A percentile compares a stretch with the other conserved stretches of the same genome.
Evolutionary conservation across 352 stramenopile genomes (phyloP).

Genomic region (Globisporangium perplexum): DNA sequence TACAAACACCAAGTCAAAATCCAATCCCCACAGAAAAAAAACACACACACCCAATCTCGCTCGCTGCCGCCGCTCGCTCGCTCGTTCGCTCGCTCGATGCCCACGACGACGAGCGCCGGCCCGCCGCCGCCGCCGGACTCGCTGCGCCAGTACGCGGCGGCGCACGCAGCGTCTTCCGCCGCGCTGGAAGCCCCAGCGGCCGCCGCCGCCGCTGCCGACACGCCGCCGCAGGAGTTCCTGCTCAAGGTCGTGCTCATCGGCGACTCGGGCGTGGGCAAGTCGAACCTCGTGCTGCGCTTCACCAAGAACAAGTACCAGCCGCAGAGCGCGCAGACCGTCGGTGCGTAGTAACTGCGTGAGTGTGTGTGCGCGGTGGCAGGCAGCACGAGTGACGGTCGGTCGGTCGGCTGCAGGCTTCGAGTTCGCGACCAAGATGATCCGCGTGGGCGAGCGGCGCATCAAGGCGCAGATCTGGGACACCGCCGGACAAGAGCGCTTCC

Average conservation of each 20-base stretch:
- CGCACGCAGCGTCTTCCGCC: too few relatives aligned
- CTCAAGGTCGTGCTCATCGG: conserved; percentile 88
- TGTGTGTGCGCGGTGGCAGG: neutral
- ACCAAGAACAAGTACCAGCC: conserved; percentile 87
- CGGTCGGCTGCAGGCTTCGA: conserved; percentile 57
- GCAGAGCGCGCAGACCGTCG: conserved; percentile 73
- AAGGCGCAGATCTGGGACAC: conserved; percentile 90
- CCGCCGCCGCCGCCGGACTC: neutral
- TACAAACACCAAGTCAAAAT: too few relatives aligned
- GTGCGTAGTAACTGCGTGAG: conserved; percentile 2
- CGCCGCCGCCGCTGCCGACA: neutral
- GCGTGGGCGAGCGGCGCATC: conserved; percentile 72
- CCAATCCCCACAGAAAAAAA: too few relatives aligned
- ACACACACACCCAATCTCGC: too few relatives aligned
- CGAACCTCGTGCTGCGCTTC: conserved; percentile 84
- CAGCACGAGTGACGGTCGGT: too few relatives aligned
- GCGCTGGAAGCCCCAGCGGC: too few relatives aligned
- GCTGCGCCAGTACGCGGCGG: conserved; percentile 1
- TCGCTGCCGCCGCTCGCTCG: neutral
- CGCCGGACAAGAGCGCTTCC: conserved; percentile 87
- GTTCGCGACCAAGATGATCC: conserved; percentile 85
- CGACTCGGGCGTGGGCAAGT: conserved; percentile 86
- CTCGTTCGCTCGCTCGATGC: neutral
- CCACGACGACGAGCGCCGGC: neutral
- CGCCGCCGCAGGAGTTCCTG: conserved; percentile 41